Conservation (phyloP, 2,329 filamentous ascomycete species). For the Cercospora sp. region DNA sequence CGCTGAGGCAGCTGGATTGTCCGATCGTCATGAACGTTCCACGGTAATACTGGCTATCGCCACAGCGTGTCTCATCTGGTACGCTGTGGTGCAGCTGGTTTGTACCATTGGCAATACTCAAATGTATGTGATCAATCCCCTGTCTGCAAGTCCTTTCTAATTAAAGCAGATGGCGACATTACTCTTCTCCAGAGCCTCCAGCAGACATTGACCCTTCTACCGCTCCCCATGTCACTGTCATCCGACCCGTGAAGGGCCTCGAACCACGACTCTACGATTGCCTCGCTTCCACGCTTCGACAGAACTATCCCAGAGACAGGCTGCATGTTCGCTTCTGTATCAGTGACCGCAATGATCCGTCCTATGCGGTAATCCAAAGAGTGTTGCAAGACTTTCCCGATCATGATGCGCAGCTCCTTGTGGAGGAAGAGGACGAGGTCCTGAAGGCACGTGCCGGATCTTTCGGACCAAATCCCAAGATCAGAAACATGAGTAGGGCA, state of each 20-base stretch:
- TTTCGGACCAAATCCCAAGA: conserved; percentile 96
- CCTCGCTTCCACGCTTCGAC: conserved; percentile 78
- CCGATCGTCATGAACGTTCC: conserved; percentile 22
- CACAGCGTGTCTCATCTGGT: conserved; percentile 38
- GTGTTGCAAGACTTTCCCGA: conserved; percentile 71
- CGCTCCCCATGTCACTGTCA: conserved; percentile 81
- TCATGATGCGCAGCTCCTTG: conserved; percentile 69
- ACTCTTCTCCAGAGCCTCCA: conserved; percentile 44
- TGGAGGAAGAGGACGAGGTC: conserved; percentile 79
- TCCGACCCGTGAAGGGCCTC: conserved; percentile 89
- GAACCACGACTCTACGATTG: conserved; percentile 91
- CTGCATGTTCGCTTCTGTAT: conserved; percentile 83
- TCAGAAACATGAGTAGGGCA: conserved; percentile 90
- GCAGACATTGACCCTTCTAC: conserved; percentile 35
- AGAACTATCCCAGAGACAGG: conserved; percentile 74
- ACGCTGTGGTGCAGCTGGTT: conserved; percentile 54
- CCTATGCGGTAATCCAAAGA: conserved; percentile 69
- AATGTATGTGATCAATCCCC: conserved; percentile 49
- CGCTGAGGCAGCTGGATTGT: conserved; percentile 26
- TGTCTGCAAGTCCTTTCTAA: conserved; percentile 8
- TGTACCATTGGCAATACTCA: conserved; percentile 60
- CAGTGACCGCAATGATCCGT: conserved; percentile 70
- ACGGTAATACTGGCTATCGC: conserved; percentile 31
- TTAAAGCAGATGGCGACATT: conserved; percentile 55
- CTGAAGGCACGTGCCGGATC: conserved; percentile 56